A percentile compares a stretch with the other conserved stretches of the same genome.
These are phyloP conservation scores for Evernia prunastri DNA, from an alignment of 495 filamentous ascomycete species.

Conservation along the genomic window DNA sequence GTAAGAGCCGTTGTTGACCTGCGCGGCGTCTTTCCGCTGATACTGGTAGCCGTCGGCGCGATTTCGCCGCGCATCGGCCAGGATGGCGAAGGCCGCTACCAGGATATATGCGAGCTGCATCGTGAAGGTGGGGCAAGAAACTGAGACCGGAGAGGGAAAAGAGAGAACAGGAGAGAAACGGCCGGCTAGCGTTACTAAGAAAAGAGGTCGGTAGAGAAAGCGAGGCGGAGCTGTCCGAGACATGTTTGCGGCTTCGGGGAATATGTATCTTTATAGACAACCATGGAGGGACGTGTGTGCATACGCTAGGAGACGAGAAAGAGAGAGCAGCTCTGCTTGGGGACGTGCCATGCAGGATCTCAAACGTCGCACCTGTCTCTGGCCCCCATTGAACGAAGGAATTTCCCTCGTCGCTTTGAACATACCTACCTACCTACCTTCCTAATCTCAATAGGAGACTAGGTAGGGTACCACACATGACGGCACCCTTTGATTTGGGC, in stretches of 20 bases:
- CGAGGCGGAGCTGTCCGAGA: background rate
- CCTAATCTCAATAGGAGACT: no score
- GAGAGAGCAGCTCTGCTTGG: background rate
- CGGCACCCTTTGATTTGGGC: background rate
- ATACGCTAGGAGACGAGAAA: background rate
- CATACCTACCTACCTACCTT: no score
- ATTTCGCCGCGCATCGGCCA: background rate
- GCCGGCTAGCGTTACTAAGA: background rate
- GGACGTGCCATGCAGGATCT: background rate
- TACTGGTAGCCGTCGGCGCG: background rate
- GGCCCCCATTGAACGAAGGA: background rate
- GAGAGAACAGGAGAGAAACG: no score
- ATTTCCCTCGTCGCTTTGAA: background rate
- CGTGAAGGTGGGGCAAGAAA: slow-evolving; percentile 6
- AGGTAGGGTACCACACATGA: no score
- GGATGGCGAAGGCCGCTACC: background rate
- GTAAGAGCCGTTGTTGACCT: background rate
- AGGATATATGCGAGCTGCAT: slow-evolving; percentile 12
- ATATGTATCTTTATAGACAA: background rate
- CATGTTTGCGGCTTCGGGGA: background rate
- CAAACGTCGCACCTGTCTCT: background rate
- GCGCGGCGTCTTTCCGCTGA: background rate
- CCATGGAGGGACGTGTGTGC: no score
- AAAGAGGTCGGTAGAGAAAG: background rate
- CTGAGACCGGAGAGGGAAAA: slow-evolving; percentile 1